Evolutionary conservation across 2,329 filamentous ascomycete species (phyloP).

Genomic region (Phaeosphaeria sp.): DNA sequence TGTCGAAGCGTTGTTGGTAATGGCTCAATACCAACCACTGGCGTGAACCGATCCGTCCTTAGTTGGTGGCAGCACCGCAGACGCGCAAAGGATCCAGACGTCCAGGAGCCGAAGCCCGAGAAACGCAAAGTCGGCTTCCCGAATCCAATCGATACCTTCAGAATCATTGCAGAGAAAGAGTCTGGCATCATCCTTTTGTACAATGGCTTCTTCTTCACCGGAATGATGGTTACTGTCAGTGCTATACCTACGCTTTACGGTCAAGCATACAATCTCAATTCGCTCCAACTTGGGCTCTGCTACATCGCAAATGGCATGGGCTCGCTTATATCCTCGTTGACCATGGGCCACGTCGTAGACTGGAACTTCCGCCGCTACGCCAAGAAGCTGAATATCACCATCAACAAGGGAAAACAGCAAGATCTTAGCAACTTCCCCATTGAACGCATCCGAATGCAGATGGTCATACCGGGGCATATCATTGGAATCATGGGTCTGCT

Average conservation of each 20-base stretch:
- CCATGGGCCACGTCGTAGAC: conserved; percentile 60
- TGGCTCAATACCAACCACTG: conserved; percentile 41
- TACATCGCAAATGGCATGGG: conserved; percentile 40
- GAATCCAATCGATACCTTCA: conserved; percentile 35
- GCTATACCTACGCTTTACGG: conserved; percentile 36
- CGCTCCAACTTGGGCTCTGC: conserved; percentile 39
- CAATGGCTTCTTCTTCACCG: conserved; percentile 43
- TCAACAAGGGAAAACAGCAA: conserved; percentile 65
- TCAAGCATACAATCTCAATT: conserved; percentile 36
- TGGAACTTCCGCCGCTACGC: conserved; percentile 77
- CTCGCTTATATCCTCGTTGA: conserved; percentile 32
- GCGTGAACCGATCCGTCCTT: conserved; percentile 39
- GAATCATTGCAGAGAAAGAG: conserved; percentile 40
- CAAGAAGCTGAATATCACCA: conserved; percentile 64
- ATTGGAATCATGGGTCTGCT: conserved; percentile 43
- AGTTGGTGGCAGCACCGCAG: conserved; percentile 38
- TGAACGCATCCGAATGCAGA: conserved; percentile 53
- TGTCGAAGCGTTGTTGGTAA: conserved; percentile 54
- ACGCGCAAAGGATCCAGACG: background rate
- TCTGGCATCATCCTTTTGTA: conserved; percentile 40
- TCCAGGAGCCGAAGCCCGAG: background rate
- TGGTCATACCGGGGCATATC: conserved; percentile 48
- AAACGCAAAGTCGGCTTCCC: conserved; percentile 31
- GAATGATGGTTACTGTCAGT: conserved; percentile 37
- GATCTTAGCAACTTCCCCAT: conserved; percentile 62